Conservation (phyloP, 2,329 filamentous ascomycete species). For the Beauveria asiatica region DNA sequence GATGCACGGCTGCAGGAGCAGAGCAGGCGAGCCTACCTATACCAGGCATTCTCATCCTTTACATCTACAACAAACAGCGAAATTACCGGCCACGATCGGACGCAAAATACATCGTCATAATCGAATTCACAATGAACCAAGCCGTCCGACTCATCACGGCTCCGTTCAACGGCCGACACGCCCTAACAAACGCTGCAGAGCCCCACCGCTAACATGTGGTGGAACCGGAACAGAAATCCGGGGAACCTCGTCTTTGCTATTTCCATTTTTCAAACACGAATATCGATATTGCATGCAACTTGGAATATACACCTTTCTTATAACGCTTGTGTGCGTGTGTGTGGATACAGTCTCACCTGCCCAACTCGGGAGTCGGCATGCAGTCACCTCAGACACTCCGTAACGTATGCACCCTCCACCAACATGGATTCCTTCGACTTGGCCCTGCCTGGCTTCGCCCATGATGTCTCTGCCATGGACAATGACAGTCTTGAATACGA, state of each 20-base stretch:
- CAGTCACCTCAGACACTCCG: background rate
- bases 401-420: background rate
- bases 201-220: conserved; percentile 9
- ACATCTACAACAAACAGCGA: background rate
- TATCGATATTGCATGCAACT: background rate
- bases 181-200: background rate
- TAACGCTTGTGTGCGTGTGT: background rate
- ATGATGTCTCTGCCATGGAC: background rate
- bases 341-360: background rate
- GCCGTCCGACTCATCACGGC: background rate
- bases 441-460: conserved; percentile 2
- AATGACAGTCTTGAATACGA: background rate
- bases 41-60: background rate
- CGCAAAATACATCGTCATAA: background rate
- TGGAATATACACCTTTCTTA: background rate
- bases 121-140: background rate
- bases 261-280: background rate
- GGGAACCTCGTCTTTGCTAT: conserved; percentile 5
- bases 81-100: too few species aligned
- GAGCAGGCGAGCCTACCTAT: background rate
- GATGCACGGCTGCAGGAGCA: background rate
- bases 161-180: conserved; percentile 4
- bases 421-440: conserved; percentile 4
- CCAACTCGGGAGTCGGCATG: background rate
- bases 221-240: conserved; percentile 8